phyloP scores from a whole-genome alignment of 2,329 filamentous ascomycete species.

The Diaporthe sp. region DNA sequence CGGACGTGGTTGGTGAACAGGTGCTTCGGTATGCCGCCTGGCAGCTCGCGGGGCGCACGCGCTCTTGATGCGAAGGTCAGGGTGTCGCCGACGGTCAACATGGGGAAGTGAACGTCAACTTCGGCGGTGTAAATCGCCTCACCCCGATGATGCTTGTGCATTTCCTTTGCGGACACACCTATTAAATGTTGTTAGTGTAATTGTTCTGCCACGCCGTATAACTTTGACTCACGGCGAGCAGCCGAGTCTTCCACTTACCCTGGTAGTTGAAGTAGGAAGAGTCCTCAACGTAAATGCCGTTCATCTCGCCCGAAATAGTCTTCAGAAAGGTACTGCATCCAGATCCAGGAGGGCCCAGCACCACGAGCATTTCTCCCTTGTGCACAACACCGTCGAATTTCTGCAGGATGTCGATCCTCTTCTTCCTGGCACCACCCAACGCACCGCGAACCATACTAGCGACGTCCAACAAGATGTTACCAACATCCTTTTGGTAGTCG shows the following conservation, averaged over 20 bases:
- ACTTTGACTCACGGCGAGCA: background rate
- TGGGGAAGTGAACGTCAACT: constrained; percentile 85
- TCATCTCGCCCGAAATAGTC: constrained; percentile 84
- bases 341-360: constrained; percentile 78
- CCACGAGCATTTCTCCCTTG: constrained; percentile 81
- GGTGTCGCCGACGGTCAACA: constrained; percentile 82
- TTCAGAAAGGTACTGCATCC: constrained; percentile 90
- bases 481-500: constrained; percentile 78
- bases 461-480: constrained; percentile 69
- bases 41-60: constrained; percentile 72
- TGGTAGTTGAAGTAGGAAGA: constrained; percentile 86
- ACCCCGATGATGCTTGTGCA: constrained; percentile 83
- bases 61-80: constrained; percentile 82
- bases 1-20: constrained; percentile 73
- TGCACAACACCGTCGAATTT: constrained; percentile 77
- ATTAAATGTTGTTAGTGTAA: constrained; percentile 4
- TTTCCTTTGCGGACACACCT: constrained; percentile 77
- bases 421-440: constrained; percentile 62
- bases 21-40: constrained; percentile 66
- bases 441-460: constrained; percentile 59
- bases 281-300: constrained; percentile 80
- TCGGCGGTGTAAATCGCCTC: constrained; percentile 91
- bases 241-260: constrained; percentile 55
- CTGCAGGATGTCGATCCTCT: constrained; percentile 76
- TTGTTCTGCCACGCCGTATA: background rate